Evolutionary conservation across 257 asterid species (phyloP).

Genomic region (Handroanthus guayacan): DNA sequence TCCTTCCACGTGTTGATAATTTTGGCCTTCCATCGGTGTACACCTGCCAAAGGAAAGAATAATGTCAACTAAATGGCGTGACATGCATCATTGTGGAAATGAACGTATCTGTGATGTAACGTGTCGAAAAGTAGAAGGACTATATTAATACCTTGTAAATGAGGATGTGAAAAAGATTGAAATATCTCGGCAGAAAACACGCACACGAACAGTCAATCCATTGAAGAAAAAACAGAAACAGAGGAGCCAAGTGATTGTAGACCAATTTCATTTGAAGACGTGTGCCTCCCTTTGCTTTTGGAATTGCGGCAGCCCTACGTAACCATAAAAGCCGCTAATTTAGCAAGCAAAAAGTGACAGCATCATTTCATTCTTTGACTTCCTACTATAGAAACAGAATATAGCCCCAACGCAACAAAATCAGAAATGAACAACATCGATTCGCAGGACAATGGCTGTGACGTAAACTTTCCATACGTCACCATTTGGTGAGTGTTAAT

Average conservation of each 20-base stretch:
- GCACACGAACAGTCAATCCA: constrained; percentile 86
- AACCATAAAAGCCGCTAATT: constrained; percentile 31
- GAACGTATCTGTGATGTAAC: not conserved
- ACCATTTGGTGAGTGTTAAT: not conserved
- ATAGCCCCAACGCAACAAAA: not conserved
- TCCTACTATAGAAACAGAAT: not conserved
- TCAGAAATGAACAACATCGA: constrained; percentile 4
- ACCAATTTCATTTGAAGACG: constrained; percentile 85
- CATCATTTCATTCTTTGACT: not conserved
- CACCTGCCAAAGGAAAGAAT: constrained; percentile 54
- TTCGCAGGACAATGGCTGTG: constrained; percentile 16
- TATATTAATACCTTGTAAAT: constrained; percentile 64
- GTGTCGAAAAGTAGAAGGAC: constrained; percentile 20
- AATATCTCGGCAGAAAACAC: constrained; percentile 60
- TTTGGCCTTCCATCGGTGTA: constrained; percentile 76
- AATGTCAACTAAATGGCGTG: not conserved
- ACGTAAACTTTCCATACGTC: not conserved
- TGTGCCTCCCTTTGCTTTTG: constrained; percentile 78
- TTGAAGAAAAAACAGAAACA: constrained; percentile 66
- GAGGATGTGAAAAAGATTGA: constrained; percentile 72
- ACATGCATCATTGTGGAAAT: not conserved
- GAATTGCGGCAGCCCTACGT: constrained; percentile 82
- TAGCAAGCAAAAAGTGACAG: constrained; percentile 6
- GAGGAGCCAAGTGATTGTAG: constrained; percentile 71
- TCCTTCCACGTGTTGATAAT: constrained; percentile 69